Conservation (phyloP, 108 stramenopile genomes). For the Cylindrotheca closterium region DNA sequence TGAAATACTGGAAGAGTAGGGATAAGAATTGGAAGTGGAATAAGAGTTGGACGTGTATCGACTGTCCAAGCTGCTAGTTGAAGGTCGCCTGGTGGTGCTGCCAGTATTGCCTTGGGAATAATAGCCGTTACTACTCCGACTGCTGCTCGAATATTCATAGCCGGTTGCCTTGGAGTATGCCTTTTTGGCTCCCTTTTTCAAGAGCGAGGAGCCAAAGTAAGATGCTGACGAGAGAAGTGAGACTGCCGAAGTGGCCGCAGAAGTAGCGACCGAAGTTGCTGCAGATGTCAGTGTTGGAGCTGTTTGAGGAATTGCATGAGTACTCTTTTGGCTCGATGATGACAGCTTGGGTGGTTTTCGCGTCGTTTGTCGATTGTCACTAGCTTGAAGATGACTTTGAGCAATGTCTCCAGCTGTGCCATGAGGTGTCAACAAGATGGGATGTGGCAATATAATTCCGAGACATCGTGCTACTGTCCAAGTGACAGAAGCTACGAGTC, state of each 20-base stretch:
- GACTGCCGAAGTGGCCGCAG: background rate
- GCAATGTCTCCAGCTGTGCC: conserved; percentile 22
- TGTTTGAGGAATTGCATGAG: background rate
- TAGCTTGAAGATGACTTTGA: conserved; percentile 5
- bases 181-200: conserved; percentile 32
- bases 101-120: background rate
- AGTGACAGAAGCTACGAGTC: conserved; percentile 73
- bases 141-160: background rate
- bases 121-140: background rate
- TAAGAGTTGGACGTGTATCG: background rate
- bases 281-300: background rate
- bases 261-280: background rate
- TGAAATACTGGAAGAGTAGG: conserved; percentile 1
- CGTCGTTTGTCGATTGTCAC: background rate
- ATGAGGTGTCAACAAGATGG: conserved; percentile 44
- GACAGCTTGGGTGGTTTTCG: background rate
- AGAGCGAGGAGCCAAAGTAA: conserved; percentile 25
- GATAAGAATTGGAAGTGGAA: background rate
- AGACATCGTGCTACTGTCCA: conserved; percentile 68
- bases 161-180: conserved; percentile 28
- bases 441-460: conserved; percentile 78
- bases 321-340: background rate
- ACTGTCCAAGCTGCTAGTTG: background rate
- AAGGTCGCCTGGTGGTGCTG: background rate
- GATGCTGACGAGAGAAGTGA: conserved; percentile 5